phyloP scores from a whole-genome alignment of 2,329 filamentous ascomycete genomes.

The Colletotrichum musae region DNA sequence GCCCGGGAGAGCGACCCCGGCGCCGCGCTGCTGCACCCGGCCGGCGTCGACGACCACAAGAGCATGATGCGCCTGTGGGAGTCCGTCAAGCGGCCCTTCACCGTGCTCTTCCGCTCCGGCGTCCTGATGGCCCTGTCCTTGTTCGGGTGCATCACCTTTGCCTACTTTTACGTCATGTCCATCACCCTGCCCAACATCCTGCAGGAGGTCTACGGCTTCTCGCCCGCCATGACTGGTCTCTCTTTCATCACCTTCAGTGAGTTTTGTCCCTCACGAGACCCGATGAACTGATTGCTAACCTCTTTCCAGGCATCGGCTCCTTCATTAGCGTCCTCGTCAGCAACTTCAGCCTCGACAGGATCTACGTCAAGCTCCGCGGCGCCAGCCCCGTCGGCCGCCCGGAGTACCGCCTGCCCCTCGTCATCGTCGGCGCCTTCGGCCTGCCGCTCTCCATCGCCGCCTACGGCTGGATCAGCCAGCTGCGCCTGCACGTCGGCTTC shows the following conservation, averaged over 20 bases:
- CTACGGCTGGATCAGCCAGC: constrained; percentile 68
- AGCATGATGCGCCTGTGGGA: constrained; percentile 52
- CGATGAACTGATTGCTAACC: constrained; percentile 29
- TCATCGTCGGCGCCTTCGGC: constrained; percentile 60
- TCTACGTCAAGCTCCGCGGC: constrained; percentile 65
- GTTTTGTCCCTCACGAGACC: constrained; percentile 30
- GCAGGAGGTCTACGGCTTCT: constrained; percentile 62
- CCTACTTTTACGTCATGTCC: constrained; percentile 68
- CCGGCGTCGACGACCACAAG: constrained; percentile 43
- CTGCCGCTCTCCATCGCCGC: constrained; percentile 60
- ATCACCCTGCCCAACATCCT: constrained; percentile 68
- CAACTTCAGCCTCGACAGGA: constrained; percentile 65
- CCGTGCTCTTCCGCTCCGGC: constrained; percentile 63
- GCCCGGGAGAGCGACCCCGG: constrained; percentile 49
- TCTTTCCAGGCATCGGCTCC: constrained; percentile 62
- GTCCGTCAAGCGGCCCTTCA: constrained; percentile 61
- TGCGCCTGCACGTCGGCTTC: constrained; percentile 56
- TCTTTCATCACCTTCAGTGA: constrained; percentile 70
- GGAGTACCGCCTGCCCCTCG: constrained; percentile 69
- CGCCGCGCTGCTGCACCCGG: constrained; percentile 25
- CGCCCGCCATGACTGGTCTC: constrained; percentile 65
- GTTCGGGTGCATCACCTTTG: constrained; percentile 63
- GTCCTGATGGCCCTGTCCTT: constrained; percentile 66
- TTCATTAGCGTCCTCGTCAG: constrained; percentile 62
- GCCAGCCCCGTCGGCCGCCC: constrained; percentile 60